Evolutionary conservation across 768 basidiomycete genomes (phyloP).

Genomic region (Tulasnella sp.): DNA sequence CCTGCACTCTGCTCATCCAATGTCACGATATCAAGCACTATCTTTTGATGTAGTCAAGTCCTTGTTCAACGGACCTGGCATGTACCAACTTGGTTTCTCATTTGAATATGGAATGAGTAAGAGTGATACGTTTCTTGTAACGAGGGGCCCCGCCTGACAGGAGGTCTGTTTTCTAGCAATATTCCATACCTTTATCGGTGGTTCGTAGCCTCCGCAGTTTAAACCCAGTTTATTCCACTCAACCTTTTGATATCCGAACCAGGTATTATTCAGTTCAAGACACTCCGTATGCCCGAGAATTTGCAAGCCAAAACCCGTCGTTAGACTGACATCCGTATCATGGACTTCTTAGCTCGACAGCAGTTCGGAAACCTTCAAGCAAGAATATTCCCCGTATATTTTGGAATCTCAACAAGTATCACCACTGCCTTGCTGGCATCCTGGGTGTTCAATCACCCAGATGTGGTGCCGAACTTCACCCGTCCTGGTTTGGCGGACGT

Average conservation of each 20-base stretch:
- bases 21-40: neutral
- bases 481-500: conserved; percentile 57
- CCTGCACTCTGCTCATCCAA: neutral
- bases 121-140: neutral
- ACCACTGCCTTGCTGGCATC: conserved; percentile 53
- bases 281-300: conserved; percentile 49
- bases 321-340: neutral
- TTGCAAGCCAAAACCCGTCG: neutral
- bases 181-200: conserved; percentile 19
- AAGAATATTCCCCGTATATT: conserved; percentile 71
- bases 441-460: conserved; percentile 58
- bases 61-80: neutral
- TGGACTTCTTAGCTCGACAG: conserved; percentile 50
- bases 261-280: conserved; percentile 60
- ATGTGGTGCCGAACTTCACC: conserved; percentile 49
- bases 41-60: conserved; percentile 1
- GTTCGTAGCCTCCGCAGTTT: neutral
- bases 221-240: too few species aligned
- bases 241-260: neutral
- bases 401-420: conserved; percentile 55
- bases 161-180: neutral
- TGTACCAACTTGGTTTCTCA: conserved; percentile 19
- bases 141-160: neutral
- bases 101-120: conserved; percentile 23
- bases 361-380: conserved; percentile 74